Conservation (phyloP, 768 basidiomycete species). For the Collybia mongolica region DNA sequence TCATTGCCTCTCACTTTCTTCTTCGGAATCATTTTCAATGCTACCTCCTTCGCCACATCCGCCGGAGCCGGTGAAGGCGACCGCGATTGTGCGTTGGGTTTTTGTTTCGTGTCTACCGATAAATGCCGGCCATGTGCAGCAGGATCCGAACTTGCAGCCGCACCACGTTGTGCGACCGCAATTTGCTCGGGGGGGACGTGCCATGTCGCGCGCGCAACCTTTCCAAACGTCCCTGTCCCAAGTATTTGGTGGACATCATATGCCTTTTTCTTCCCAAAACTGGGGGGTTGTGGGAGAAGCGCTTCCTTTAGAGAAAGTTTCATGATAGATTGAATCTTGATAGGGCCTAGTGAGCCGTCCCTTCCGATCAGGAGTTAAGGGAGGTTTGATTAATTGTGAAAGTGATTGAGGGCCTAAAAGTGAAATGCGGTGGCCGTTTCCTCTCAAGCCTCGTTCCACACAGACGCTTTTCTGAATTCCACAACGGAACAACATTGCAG, state of each 20-base stretch:
- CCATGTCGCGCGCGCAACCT: slow-evolving; percentile 83
- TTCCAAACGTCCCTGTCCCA: slow-evolving; percentile 87
- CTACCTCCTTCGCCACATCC: slow-evolving; percentile 67
- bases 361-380: no score
- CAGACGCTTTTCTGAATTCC: no score
- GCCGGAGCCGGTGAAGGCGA: slow-evolving; percentile 21
- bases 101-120: slow-evolving; percentile 14
- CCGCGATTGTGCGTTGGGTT: slow-evolving; percentile 17
- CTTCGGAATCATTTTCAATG: slow-evolving; percentile 90
- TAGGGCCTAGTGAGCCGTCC: no score
- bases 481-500: no score
- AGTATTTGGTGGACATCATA: slow-evolving; percentile 74
- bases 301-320: slow-evolving; percentile 50
- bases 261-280: slow-evolving; percentile 82
- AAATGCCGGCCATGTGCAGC: slow-evolving; percentile 13
- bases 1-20: slow-evolving; percentile 95
- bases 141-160: slow-evolving; percentile 35
- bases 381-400: no score
- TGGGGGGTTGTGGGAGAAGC: slow-evolving; percentile 80
- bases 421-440: no score
- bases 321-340: slow-evolving; percentile 24
- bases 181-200: slow-evolving; percentile 65
- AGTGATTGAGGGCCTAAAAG: no score
- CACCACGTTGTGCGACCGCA: slow-evolving; percentile 56
- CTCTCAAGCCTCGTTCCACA: no score